Conservation (phyloP, 352 stramenopile species). For the Globisporangium okanoganense region DNA sequence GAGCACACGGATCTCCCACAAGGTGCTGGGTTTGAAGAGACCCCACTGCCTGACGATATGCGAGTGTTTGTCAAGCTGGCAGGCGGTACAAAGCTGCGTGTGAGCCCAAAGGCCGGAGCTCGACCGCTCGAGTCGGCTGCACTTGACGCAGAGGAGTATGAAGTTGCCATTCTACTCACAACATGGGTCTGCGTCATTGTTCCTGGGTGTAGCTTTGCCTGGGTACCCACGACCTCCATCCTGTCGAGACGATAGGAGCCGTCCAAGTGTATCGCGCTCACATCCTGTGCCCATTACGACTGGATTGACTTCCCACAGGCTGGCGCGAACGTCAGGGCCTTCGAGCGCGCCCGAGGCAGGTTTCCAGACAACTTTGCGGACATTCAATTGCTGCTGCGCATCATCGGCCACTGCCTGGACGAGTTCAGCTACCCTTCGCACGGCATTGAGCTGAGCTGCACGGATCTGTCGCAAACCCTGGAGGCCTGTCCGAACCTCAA, state of each 20-base stretch:
- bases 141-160: constrained; percentile 22
- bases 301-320: background rate
- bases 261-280: constrained; percentile 7
- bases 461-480: background rate
- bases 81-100: constrained; percentile 20
- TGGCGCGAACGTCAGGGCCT: background rate
- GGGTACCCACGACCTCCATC: constrained; percentile 15
- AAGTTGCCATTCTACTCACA: constrained; percentile 22
- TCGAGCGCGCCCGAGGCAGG: background rate
- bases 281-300: no score
- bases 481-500: background rate
- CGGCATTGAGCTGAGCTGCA: background rate
- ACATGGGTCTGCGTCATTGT: constrained; percentile 31
- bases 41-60: constrained; percentile 16
- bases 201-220: constrained; percentile 30
- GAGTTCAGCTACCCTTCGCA: background rate
- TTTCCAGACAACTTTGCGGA: background rate
- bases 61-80: constrained; percentile 23
- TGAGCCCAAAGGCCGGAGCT: constrained; percentile 4
- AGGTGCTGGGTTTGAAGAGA: constrained; percentile 24
- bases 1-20: background rate
- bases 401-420: background rate
- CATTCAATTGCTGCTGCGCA: background rate
- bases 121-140: constrained; percentile 12
- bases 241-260: constrained; percentile 4